phyloP scores from a whole-genome alignment of 495 filamentous ascomycete species.

The Penicillium diatomitis region DNA sequence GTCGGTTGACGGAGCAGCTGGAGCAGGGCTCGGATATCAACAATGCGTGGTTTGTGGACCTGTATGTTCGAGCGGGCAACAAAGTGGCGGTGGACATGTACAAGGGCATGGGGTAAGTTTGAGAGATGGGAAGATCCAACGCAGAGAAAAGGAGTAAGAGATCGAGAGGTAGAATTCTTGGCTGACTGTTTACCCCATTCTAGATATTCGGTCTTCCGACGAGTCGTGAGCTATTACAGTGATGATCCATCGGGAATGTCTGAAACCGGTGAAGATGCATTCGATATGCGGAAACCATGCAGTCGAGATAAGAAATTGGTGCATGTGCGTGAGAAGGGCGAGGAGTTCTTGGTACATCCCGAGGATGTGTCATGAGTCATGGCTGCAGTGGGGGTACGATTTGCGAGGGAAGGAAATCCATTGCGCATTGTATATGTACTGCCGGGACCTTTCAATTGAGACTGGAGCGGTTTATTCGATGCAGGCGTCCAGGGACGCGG shows the following conservation, averaged over 20 bases:
- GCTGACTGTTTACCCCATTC: not conserved
- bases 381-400: not conserved
- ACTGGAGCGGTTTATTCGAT: too few species aligned
- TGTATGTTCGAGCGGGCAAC: constrained; percentile 87
- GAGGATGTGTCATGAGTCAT: constrained; percentile 56
- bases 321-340: constrained; percentile 75
- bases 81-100: constrained; percentile 81
- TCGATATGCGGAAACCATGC: constrained; percentile 91
- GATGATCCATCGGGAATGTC: constrained; percentile 56
- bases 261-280: constrained; percentile 69
- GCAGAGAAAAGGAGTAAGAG: not conserved
- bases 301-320: constrained; percentile 68
- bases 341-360: constrained; percentile 70
- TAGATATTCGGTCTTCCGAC: constrained; percentile 70
- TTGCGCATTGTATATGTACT: too few species aligned
- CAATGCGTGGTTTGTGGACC: constrained; percentile 88
- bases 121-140: not conserved
- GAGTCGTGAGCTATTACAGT: constrained; percentile 85
- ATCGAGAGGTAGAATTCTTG: not conserved
- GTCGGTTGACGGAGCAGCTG: constrained; percentile 65
- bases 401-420: not conserved
- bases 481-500: too few species aligned
- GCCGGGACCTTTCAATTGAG: too few species aligned
- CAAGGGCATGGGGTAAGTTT: constrained; percentile 69
- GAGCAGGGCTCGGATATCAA: constrained; percentile 70